These are phyloP conservation scores for Neoboletus subvelutipes DNA, from an alignment of 768 basidiomycete species.

Conservation along the genomic window DNA sequence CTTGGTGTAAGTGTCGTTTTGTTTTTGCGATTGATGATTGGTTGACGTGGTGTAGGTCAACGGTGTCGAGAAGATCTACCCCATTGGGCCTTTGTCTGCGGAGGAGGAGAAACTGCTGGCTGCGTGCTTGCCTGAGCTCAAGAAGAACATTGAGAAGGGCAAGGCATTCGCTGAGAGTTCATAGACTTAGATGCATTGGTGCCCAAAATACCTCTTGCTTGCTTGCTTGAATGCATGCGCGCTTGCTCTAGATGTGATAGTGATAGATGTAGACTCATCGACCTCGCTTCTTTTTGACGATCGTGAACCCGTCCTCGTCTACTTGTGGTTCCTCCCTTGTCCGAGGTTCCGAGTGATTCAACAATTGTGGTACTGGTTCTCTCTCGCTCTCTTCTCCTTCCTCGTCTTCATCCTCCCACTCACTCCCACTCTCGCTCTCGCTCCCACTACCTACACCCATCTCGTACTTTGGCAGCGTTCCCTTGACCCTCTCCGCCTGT, in stretches of 20 bases:
- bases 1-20: constrained; percentile 66
- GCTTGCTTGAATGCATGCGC: constrained; percentile 13
- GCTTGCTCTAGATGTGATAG: not conserved
- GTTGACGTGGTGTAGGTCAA: constrained; percentile 46
- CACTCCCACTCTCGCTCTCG: constrained; percentile 45
- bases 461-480: constrained; percentile 53
- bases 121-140: constrained; percentile 86
- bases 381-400: constrained; percentile 39
- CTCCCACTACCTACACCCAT: constrained; percentile 33
- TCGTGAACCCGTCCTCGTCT: constrained; percentile 91
- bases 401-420: constrained; percentile 42
- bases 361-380: constrained; percentile 54
- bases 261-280: constrained; percentile 26
- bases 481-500: constrained; percentile 55
- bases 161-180: constrained; percentile 61
- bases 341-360: constrained; percentile 39
- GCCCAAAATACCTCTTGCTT: constrained; percentile 23
- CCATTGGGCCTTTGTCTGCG: constrained; percentile 73
- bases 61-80: constrained; percentile 92
- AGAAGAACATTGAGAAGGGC: constrained; percentile 99
- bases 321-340: constrained; percentile 62
- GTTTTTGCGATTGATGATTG: not conserved
- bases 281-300: constrained; percentile 62
- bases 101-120: constrained; percentile 86
- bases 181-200: constrained; percentile 24